These are phyloP conservation scores for Torulaspora pretoriensis DNA, from an alignment of 1,139 yeast genomes.

Conservation along the genomic window DNA sequence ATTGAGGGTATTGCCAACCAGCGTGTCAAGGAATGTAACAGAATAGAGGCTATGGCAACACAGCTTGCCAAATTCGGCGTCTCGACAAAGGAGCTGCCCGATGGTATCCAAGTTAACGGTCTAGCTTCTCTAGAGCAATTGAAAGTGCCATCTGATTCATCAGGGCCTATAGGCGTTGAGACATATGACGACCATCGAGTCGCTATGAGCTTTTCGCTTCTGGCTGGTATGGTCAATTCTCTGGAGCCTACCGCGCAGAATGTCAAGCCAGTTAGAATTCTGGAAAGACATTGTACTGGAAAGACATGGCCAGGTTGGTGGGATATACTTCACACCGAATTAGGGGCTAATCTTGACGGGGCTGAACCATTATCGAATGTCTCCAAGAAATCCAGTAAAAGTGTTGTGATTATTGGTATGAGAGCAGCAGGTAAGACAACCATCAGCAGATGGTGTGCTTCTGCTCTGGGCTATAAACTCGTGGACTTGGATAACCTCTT, in stretches of 20 bases:
- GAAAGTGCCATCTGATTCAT: slow-evolving; percentile 46
- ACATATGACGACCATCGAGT: slow-evolving; percentile 96
- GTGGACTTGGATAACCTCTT: slow-evolving; percentile 75
- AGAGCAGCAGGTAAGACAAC: slow-evolving; percentile 97
- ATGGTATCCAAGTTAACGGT: slow-evolving; percentile 87
- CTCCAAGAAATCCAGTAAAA: slow-evolving; percentile 33
- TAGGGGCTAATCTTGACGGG: slow-evolving; percentile 68
- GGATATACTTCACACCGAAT: slow-evolving; percentile 76
- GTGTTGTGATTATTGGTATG: slow-evolving; percentile 90
- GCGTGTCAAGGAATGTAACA: slow-evolving; percentile 93
- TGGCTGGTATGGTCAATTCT: slow-evolving; percentile 51
- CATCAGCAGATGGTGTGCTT: slow-evolving; percentile 75
- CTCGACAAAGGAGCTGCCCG: slow-evolving; percentile 73
- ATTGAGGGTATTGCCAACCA: slow-evolving; percentile 97
- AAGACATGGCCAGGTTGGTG: slow-evolving; percentile 99
- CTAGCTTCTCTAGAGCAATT: slow-evolving; percentile 44
- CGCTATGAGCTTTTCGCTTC: slow-evolving; percentile 92
- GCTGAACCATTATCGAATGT: slow-evolving; percentile 43
- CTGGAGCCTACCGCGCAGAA: slow-evolving; percentile 39
- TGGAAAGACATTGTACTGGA: slow-evolving; percentile 88
- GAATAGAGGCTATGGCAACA: slow-evolving; percentile 90
- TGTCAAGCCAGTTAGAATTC: slow-evolving; percentile 58
- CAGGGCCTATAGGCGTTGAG: slow-evolving; percentile 52
- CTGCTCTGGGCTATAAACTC: slow-evolving; percentile 63
- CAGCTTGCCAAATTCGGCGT: slow-evolving; percentile 92